phyloP scores from a whole-genome alignment of 345 rosid genomes.

The Hibiscus trionum region DNA sequence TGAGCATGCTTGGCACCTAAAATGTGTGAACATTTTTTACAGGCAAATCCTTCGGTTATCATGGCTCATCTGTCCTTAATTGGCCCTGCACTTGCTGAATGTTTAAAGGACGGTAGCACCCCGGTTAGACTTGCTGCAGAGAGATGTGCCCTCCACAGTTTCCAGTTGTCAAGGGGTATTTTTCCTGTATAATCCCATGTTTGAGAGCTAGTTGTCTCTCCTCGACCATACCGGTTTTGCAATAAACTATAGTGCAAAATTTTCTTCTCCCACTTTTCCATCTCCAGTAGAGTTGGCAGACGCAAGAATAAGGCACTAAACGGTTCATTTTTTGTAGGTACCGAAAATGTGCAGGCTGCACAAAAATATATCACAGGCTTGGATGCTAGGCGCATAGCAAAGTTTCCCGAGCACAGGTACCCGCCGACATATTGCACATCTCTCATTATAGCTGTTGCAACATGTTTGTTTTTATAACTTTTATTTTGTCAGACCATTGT shows the following conservation, averaged over 20 bases:
- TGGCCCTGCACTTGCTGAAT: constrained; percentile 76
- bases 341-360: constrained; percentile 71
- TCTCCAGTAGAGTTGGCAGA: not conserved
- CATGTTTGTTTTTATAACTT: not conserved
- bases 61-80: constrained; percentile 41
- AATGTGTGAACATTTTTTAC: constrained; percentile 13
- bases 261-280: not conserved
- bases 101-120: constrained; percentile 70
- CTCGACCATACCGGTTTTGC: not conserved
- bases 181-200: not conserved
- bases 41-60: constrained; percentile 49
- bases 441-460: not conserved
- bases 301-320: not conserved
- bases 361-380: constrained; percentile 92
- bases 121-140: constrained; percentile 90
- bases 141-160: constrained; percentile 72
- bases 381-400: constrained; percentile 88
- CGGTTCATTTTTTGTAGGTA: constrained; percentile 25
- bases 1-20: not conserved
- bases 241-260: not conserved
- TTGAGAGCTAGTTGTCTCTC: not conserved
- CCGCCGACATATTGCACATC: not conserved
- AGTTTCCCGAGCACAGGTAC: constrained; percentile 62
- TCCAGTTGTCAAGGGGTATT: constrained; percentile 74
- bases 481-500: not conserved